A percentile compares a stretch with the other conserved stretches of the same genome.
Conservation (phyloP, 73 alveolate genomes). For the Halteria grandinella region DNA sequence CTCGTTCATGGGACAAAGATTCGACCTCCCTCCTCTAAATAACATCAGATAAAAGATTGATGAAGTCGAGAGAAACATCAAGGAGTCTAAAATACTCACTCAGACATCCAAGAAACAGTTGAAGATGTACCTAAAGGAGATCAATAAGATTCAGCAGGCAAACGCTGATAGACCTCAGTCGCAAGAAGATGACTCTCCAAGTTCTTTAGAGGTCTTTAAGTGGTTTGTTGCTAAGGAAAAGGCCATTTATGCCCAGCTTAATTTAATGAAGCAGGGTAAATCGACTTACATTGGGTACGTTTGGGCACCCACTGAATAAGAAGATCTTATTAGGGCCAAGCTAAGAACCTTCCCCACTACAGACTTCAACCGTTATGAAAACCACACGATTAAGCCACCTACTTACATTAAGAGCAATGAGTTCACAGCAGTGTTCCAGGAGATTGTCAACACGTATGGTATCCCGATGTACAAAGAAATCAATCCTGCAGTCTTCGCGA, state of each 20-base stretch:
- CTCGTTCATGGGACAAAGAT: slow-evolving; percentile 79
- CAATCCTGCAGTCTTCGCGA: slow-evolving; percentile 91
- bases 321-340: not conserved
- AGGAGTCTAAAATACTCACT: slow-evolving; percentile 37
- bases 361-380: slow-evolving; percentile 39
- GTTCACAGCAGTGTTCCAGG: slow-evolving; percentile 85
- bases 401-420: slow-evolving; percentile 87
- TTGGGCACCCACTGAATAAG: slow-evolving; percentile 62
- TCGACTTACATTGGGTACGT: slow-evolving; percentile 58
- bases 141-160: not conserved
- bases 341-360: slow-evolving; percentile 11
- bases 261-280: slow-evolving; percentile 13
- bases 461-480: slow-evolving; percentile 93
- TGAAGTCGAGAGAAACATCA: slow-evolving; percentile 44
- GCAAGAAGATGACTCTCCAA: too few relatives aligned
- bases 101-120: slow-evolving; percentile 42
- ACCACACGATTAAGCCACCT: slow-evolving; percentile 73
- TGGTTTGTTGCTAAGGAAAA: slow-evolving; percentile 63
- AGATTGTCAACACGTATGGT: slow-evolving; percentile 94
- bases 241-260: slow-evolving; percentile 36
- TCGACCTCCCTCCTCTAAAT: slow-evolving; percentile 65
- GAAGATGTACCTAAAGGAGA: slow-evolving; percentile 23
- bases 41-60: slow-evolving; percentile 18
- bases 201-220: slow-evolving; percentile 45
- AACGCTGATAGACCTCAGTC: not conserved